Percentiles rank a stretch among this genome's conserved stretches.
Evolutionary conservation across 2,329 filamentous ascomycete genomes (phyloP).

Genomic region (Cercospora janseana): DNA sequence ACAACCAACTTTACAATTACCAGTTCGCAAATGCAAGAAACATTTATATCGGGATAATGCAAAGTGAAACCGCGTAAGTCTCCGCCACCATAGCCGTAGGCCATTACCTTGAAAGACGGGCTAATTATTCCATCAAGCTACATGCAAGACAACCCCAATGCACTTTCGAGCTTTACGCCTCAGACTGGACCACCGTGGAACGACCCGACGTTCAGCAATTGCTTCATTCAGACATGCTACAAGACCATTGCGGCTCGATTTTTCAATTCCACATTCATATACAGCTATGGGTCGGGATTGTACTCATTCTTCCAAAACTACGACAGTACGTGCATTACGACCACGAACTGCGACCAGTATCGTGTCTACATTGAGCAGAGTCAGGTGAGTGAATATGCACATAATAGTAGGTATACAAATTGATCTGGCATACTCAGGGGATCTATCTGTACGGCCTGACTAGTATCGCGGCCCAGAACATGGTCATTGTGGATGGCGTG

Average conservation of each 20-base stretch:
- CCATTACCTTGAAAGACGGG: conserved; percentile 7
- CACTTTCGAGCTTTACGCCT: conserved; percentile 62
- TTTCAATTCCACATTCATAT: conserved; percentile 55
- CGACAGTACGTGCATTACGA: conserved; percentile 47
- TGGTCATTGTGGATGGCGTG: conserved; percentile 41
- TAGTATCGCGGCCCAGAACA: conserved; percentile 48
- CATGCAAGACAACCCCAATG: conserved; percentile 79
- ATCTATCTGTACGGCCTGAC: conserved; percentile 46
- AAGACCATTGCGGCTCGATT: conserved; percentile 77
- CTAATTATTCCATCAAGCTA: conserved; percentile 41
- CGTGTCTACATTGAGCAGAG: conserved; percentile 44
- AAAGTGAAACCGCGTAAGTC: conserved; percentile 73
- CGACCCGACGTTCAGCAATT: conserved; percentile 69
- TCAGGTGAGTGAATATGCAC: not conserved
- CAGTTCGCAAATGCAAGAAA: conserved; percentile 74
- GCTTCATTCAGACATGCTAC: conserved; percentile 55
- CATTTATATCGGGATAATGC: conserved; percentile 78
- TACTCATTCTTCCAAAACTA: conserved; percentile 59
- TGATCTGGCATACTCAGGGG: conserved; percentile 38
- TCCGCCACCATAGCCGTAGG: conserved; percentile 10
- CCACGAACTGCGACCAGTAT: conserved; percentile 50
- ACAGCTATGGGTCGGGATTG: conserved; percentile 53
- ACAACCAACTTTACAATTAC: conserved; percentile 71
- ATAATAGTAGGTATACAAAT: not conserved
- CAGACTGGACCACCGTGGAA: conserved; percentile 51